Evolutionary conservation across 345 rosid genomes (phyloP).

Genomic region (Limnanthes douglasii): DNA sequence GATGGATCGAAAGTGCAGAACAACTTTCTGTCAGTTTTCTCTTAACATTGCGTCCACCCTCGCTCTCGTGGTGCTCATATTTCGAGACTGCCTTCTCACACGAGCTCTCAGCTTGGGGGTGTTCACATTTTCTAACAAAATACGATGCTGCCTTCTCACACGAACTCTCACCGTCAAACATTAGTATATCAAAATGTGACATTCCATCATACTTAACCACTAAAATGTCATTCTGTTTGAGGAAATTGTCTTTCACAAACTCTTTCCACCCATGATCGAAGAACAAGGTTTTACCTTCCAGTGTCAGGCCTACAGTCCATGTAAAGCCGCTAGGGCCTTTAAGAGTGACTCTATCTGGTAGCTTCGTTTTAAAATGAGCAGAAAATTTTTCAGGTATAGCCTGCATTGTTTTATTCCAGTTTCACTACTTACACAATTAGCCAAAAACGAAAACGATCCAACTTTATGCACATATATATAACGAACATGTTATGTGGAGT

Average conservation of each 20-base stretch:
- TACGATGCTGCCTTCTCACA: constrained; percentile 66
- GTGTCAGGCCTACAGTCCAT: constrained; percentile 37
- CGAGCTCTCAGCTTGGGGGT: constrained; percentile 11
- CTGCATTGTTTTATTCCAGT: constrained; percentile 37
- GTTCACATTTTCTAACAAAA: constrained; percentile 34
- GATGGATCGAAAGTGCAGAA: too few species aligned
- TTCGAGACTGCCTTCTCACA: too few species aligned
- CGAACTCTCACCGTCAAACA: constrained; percentile 35
- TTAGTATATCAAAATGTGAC: constrained; percentile 51
- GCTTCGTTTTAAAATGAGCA: constrained; percentile 28
- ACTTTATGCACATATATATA: too few species aligned
- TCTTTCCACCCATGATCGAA: constrained; percentile 52
- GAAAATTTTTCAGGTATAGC: constrained; percentile 46
- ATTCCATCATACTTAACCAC: constrained; percentile 51
- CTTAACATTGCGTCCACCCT: constrained; percentile 5
- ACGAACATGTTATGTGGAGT: too few species aligned
- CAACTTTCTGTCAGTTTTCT: constrained; percentile 1
- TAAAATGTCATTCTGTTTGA: constrained; percentile 48
- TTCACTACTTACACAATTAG: too few species aligned
- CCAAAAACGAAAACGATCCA: too few species aligned
- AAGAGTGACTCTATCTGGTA: constrained; percentile 35
- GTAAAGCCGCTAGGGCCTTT: constrained; percentile 55
- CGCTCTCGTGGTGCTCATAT: constrained; percentile 3
- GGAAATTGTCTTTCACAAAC: constrained; percentile 35
- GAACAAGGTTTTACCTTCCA: constrained; percentile 16